Base-by-base conservation (phyloP, 148 eudicot species). In the Talinum fruticosum region DNA sequence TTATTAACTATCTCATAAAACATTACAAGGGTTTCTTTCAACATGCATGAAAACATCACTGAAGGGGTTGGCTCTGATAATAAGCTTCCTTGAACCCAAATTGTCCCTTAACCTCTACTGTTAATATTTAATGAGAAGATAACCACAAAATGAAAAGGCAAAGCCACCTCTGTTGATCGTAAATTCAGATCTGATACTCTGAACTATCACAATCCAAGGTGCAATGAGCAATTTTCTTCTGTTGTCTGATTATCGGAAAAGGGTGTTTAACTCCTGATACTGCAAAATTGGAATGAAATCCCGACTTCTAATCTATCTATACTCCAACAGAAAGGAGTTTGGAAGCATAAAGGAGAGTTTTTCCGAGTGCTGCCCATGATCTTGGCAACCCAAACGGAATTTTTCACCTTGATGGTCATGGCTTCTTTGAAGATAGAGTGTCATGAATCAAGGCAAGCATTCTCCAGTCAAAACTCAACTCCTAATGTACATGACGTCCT, bases 401-500 rank as follows among this genome's bases (percentile, higher is more conserved):
- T 69, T 34, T 33, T 2, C 47, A 44, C 21, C 34, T 79, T 21
- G 34, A 26, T n/a, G 30, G 18, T 6, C 14, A 30, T 13, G 13
- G 28, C 26, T 57, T 75, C 75, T 6, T 23, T 33, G 6, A 41
- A 30, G 59, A 49, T 34, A 28, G 61, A 36, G 34, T 21, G 49
- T 24, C 47, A 33, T n/a, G 47, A 12, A 21, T 6, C 10, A 14
- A 34, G 1, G 45, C 29, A 8, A 51, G 34, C 73, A 41, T 70
- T 44, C 29, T 24, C 7, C 26, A 14, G n/a, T 53, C 26, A 24
- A 80, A 5, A 36, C 57, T 82, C 81, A 75, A 65, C 34, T 69
- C 37, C 29, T 45, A 73, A 91, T 79, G 79, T 74, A 86, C 70
- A 81, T 16, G 30, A 92, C 83, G 80, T 90, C 97, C 59, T 91